These are phyloP conservation scores for Penicillium sp. DNA, from an alignment of 2,329 filamentous ascomycete species.

Conservation along the genomic window DNA sequence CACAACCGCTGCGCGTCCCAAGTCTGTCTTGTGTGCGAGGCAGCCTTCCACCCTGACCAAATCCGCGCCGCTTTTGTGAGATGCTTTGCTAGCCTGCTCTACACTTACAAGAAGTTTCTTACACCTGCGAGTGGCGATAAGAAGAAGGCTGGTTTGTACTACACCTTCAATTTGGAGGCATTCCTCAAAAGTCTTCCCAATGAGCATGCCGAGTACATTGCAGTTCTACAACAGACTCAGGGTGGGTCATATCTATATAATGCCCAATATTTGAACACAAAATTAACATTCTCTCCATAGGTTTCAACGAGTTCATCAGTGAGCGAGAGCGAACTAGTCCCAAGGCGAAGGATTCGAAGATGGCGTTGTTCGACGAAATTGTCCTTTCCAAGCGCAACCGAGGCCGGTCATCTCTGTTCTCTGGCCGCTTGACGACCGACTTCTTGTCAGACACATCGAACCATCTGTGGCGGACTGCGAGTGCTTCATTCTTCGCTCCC, in stretches of 20 bases:
- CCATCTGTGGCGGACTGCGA: constrained; percentile 59
- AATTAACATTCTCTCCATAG: constrained; percentile 28
- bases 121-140: constrained; percentile 54
- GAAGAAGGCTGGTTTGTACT: constrained; percentile 57
- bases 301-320: constrained; percentile 60
- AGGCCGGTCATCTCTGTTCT: constrained; percentile 54
- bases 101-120: constrained; percentile 62
- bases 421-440: constrained; percentile 44
- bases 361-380: constrained; percentile 60
- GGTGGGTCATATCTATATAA: constrained; percentile 31
- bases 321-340: constrained; percentile 53
- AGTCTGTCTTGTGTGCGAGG: constrained; percentile 60
- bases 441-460: constrained; percentile 59
- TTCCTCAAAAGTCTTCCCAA: constrained; percentile 59
- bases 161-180: constrained; percentile 61
- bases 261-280: neutral
- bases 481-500: constrained; percentile 51
- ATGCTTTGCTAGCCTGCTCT: constrained; percentile 63
- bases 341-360: constrained; percentile 49
- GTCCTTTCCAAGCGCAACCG: constrained; percentile 60
- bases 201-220: constrained; percentile 60
- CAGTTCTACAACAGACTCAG: constrained; percentile 59
- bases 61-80: constrained; percentile 62
- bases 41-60: constrained; percentile 61
- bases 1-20: constrained; percentile 56